A percentile compares a stretch with the other conserved stretches of the same genome.
Conservation (phyloP, 805 yeast genomes). For the Ogataea angusta region DNA sequence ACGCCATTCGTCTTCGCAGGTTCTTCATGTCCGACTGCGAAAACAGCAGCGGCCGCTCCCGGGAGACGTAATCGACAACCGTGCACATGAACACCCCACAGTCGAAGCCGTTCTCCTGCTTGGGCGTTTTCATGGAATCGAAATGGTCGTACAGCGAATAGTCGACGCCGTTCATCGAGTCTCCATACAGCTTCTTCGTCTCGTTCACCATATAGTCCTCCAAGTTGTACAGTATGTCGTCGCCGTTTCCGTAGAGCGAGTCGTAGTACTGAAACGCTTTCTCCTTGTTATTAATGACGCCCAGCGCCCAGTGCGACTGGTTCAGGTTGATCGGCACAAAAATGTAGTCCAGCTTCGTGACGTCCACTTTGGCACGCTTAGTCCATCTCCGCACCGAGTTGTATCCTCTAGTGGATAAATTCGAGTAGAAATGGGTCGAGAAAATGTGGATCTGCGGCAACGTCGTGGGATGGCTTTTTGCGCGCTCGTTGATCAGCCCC, state of each 20-base stretch:
- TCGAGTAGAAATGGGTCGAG: conserved; percentile 85
- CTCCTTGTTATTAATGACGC: conserved; percentile 63
- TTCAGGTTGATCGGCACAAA: conserved; percentile 83
- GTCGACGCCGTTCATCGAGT: conserved; percentile 33
- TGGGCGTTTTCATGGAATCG: conserved; percentile 51
- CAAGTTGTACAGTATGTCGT: conserved; percentile 44
- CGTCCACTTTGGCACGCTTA: conserved; percentile 65
- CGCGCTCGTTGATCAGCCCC: conserved; percentile 45
- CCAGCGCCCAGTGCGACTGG: conserved; percentile 90
- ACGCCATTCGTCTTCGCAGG: conserved; percentile 68
- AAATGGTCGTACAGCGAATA: conserved; percentile 26
- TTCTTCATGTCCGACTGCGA: conserved; percentile 65
- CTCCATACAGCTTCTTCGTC: conserved; percentile 48
- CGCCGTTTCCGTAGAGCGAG: conserved; percentile 57
- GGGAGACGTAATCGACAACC: conserved; percentile 60
- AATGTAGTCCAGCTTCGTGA: conserved; percentile 60
- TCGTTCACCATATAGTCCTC: conserved; percentile 66
- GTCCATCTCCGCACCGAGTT: conserved; percentile 83
- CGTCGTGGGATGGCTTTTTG: conserved; percentile 15
- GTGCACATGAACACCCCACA: conserved; percentile 94
- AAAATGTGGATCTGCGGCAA: conserved; percentile 57
- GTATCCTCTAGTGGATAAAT: conserved; percentile 70
- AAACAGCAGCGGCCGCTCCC: conserved; percentile 48
- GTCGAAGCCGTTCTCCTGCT: conserved; percentile 85
- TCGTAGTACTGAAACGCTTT: conserved; percentile 70